phyloP scores from a whole-genome alignment of 2,329 filamentous ascomycete genomes.

The Bipolaris oryzae region DNA sequence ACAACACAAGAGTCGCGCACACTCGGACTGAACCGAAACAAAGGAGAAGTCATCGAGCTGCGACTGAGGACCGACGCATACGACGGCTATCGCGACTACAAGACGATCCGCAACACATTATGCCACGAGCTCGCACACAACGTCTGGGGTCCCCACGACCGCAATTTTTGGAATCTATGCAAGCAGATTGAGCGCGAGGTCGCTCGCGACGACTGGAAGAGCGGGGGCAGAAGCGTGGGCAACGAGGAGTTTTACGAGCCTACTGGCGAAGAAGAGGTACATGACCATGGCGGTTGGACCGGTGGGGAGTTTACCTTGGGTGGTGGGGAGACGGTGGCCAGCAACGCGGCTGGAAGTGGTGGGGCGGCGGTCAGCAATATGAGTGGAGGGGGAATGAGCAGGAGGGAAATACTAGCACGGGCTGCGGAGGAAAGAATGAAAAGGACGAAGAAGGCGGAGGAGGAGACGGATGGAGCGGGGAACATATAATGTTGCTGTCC shows the following conservation, averaged over 20 bases:
- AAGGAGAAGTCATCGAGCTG: slow-evolving; percentile 88
- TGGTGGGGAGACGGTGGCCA: slow-evolving; percentile 22
- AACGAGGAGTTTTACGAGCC: slow-evolving; percentile 45
- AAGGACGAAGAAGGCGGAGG: slow-evolving; percentile 55
- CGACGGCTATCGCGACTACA: slow-evolving; percentile 92
- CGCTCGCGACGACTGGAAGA: slow-evolving; percentile 76
- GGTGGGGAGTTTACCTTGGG: slow-evolving; percentile 48
- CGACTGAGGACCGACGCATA: slow-evolving; percentile 90
- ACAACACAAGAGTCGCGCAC: slow-evolving; percentile 83
- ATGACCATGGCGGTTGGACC: slow-evolving; percentile 53
- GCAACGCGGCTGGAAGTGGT: too few species aligned
- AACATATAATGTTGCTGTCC: not conserved
- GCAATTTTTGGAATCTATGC: slow-evolving; percentile 87
- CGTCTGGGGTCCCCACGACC: slow-evolving; percentile 82
- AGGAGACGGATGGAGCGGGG: slow-evolving; percentile 35
- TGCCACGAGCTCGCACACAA: slow-evolving; percentile 97
- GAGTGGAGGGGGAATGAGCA: slow-evolving; percentile 58
- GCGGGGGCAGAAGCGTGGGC: slow-evolving; percentile 60
- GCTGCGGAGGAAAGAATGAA: slow-evolving; percentile 72
- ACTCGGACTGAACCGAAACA: slow-evolving; percentile 84
- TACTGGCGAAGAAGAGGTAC: slow-evolving; percentile 33
- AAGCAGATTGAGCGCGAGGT: slow-evolving; percentile 88
- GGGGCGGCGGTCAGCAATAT: slow-evolving; percentile 30
- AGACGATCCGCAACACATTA: slow-evolving; percentile 85
- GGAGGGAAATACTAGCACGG: slow-evolving; percentile 75